Percentiles rank a stretch among this genome's conserved stretches.
These are phyloP conservation scores for Bryoglossum gracile DNA, from an alignment of 495 filamentous ascomycete species.

Conservation along the genomic window DNA sequence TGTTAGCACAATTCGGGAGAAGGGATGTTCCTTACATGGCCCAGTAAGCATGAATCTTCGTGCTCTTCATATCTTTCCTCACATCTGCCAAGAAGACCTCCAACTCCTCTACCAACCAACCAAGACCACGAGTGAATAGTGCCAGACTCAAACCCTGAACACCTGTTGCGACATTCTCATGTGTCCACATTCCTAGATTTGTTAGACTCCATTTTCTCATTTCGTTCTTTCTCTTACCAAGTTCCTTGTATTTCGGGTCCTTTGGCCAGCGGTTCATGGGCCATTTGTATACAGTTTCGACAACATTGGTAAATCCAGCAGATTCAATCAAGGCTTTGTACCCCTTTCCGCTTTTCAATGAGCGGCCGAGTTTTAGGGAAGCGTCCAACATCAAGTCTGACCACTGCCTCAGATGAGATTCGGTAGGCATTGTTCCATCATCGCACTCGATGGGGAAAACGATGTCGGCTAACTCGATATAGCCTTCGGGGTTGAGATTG, in stretches of 20 bases:
- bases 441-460: conserved; percentile 16
- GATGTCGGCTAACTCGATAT: conserved; percentile 44
- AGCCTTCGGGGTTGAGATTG: conserved; percentile 39
- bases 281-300: conserved; percentile 39
- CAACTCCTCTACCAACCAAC: conserved; percentile 42
- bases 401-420: conserved; percentile 24
- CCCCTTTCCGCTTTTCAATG: not conserved
- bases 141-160: conserved; percentile 33
- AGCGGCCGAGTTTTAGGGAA: not conserved
- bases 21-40: conserved; percentile 6
- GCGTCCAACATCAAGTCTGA: conserved; percentile 11
- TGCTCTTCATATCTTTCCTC: conserved; percentile 44
- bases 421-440: conserved; percentile 2
- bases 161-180: not conserved
- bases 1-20: too few species aligned
- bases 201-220: not conserved
- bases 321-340: conserved; percentile 31
- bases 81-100: conserved; percentile 46
- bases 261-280: conserved; percentile 45
- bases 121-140: conserved; percentile 45
- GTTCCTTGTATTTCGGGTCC: conserved; percentile 34
- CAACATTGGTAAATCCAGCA: conserved; percentile 45
- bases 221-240: conserved; percentile 24
- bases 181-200: conserved; percentile 21
- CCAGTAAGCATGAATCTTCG: conserved; percentile 38